Conservation (phyloP, 805 yeast genomes). For the Metschnikowia santaceciliae region DNA sequence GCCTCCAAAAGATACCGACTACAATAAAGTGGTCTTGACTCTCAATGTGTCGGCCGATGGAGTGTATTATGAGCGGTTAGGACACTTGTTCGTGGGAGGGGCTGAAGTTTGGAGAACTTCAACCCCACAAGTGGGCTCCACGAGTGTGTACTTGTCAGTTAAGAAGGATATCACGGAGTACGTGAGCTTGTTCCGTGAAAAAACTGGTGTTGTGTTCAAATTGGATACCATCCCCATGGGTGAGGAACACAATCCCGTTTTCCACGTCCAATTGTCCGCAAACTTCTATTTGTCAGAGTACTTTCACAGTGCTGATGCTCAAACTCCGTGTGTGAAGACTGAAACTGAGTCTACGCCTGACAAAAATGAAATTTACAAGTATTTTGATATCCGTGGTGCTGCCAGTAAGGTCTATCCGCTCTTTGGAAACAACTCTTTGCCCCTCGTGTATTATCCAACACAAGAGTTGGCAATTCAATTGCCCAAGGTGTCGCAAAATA, state of each 20-base stretch:
- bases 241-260: conserved; percentile 21
- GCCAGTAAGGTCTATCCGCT: conserved; percentile 42
- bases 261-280: conserved; percentile 49
- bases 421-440: conserved; percentile 28
- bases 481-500: conserved; percentile 49
- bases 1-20: conserved; percentile 43
- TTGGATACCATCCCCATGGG: conserved; percentile 48
- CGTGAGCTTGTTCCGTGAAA: conserved; percentile 44
- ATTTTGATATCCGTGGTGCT: conserved; percentile 29
- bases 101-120: conserved; percentile 73
- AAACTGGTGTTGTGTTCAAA: conserved; percentile 47
- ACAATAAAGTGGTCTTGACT: conserved; percentile 51
- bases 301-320: conserved; percentile 14
- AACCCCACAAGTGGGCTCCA: conserved; percentile 58
- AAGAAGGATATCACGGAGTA: conserved; percentile 65
- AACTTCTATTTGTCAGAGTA: conserved; percentile 38
- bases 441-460: conserved; percentile 45
- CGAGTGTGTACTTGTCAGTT: conserved; percentile 42
- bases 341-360: not conserved
- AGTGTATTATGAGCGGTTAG: conserved; percentile 57
- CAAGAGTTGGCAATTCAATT: conserved; percentile 33
- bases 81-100: conserved; percentile 59
- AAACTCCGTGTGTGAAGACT: conserved; percentile 5
- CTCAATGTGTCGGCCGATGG: conserved; percentile 56
- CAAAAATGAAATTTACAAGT: conserved; percentile 9